Evolutionary conservation across 2,329 filamentous ascomycete genomes (phyloP).

Genomic region (Pestalotiopsis sp.): DNA sequence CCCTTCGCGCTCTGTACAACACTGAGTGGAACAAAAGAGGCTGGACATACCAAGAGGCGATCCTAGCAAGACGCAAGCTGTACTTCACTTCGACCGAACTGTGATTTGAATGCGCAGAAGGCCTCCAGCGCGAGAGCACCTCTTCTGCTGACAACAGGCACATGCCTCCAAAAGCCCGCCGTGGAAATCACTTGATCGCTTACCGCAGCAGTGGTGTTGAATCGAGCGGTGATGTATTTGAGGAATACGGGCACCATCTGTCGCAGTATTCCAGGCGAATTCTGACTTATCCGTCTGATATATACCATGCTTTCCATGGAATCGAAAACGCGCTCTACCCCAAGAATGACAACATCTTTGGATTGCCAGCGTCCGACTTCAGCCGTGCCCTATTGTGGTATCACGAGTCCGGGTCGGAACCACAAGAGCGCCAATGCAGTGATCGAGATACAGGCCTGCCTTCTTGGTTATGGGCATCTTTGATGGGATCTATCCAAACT

Average conservation of each 20-base stretch:
- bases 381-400: neutral
- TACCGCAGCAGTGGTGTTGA: neutral
- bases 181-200: neutral
- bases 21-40: neutral
- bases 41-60: neutral
- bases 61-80: neutral
- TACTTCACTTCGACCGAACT: neutral
- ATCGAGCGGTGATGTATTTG: neutral
- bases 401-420: neutral
- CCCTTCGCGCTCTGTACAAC: fast-evolving
- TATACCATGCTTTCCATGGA: neutral
- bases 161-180: neutral
- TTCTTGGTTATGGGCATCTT: neutral
- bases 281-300: neutral
- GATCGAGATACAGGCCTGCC: neutral
- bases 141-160: neutral
- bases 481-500: neutral
- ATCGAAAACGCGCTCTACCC: neutral
- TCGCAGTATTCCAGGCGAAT: neutral
- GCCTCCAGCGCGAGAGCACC: neutral
- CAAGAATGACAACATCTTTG: neutral
- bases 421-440: neutral
- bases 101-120: neutral
- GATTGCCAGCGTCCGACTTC: neutral
- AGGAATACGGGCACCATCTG: neutral